Evolutionary conservation across 2,329 filamentous ascomycete species (phyloP).

Genomic region (Hypoxylon sp.): DNA sequence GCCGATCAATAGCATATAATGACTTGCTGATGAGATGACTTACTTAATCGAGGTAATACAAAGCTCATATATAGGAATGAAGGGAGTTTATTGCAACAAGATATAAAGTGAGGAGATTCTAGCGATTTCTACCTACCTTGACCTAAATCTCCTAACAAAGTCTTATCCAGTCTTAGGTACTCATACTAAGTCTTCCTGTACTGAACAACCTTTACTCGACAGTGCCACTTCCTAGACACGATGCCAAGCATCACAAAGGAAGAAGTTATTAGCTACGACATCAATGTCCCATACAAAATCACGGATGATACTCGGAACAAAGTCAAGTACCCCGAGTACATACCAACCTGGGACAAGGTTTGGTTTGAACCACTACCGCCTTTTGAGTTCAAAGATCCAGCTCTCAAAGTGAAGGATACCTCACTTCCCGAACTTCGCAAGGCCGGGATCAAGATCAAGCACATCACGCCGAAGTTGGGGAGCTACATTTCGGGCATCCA

Average conservation of each 20-base stretch:
- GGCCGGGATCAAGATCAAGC: conserved; percentile 15
- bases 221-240: neutral
- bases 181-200: neutral
- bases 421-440: conserved; percentile 21
- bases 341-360: conserved; percentile 25
- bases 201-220: neutral
- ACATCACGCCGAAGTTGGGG: conserved; percentile 19
- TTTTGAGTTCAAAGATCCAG: conserved; percentile 23
- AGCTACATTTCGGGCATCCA: conserved; percentile 22
- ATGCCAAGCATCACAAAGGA: conserved; percentile 20
- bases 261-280: conserved; percentile 25
- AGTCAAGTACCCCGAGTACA: conserved; percentile 24
- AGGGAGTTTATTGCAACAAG: no score
- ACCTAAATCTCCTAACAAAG: neutral
- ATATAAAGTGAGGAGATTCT: neutral
- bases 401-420: conserved; percentile 17
- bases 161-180: neutral
- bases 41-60: neutral
- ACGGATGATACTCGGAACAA: conserved; percentile 14
- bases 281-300: conserved; percentile 26
- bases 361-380: conserved; percentile 20
- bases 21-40: neutral
- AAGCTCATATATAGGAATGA: neutral
- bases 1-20: neutral
- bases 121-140: neutral